Evolutionary conservation across 2,329 filamentous ascomycete species (phyloP).

Genomic region (Fusarium multiceps): DNA sequence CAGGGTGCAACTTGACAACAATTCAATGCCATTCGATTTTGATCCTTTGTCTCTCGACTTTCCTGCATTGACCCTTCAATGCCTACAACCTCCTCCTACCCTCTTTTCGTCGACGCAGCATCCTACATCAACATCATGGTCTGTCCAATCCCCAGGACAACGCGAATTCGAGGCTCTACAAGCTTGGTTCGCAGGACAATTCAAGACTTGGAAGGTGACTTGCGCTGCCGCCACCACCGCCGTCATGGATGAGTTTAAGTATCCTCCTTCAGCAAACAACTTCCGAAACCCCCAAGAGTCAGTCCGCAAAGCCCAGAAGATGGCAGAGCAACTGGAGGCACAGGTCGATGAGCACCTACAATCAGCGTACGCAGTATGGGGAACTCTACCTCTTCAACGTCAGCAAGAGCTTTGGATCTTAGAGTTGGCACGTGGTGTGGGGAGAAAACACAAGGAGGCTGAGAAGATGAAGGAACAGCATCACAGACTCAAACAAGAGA

Average conservation of each 20-base stretch:
- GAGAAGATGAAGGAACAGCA: constrained; percentile 64
- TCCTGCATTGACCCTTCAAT: constrained; percentile 83
- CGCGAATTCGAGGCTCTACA: constrained; percentile 80
- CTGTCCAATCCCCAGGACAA: constrained; percentile 77
- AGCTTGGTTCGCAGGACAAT: constrained; percentile 73
- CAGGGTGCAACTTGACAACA: constrained; percentile 67
- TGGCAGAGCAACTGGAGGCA: constrained; percentile 71
- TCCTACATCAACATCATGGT: constrained; percentile 82
- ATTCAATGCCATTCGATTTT: constrained; percentile 76
- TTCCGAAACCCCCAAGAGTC: constrained; percentile 59
- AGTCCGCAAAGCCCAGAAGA: constrained; percentile 60
- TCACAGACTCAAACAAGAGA: constrained; percentile 66
- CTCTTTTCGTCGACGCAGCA: constrained; percentile 85
- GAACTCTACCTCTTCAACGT: constrained; percentile 66
- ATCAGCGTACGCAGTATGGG: constrained; percentile 83
- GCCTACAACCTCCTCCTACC: constrained; percentile 82
- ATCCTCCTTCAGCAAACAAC: constrained; percentile 56
- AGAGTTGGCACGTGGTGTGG: constrained; percentile 70
- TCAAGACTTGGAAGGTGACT: constrained; percentile 71
- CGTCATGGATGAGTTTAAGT: constrained; percentile 62
- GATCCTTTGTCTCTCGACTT: constrained; percentile 88
- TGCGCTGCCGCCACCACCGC: constrained; percentile 63
- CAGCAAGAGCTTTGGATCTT: constrained; percentile 70
- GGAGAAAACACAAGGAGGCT: constrained; percentile 66
- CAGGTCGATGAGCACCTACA: constrained; percentile 80